These are phyloP conservation scores for Pyrus bretschneideri DNA, from an alignment of 306 rosid species.

Conservation along the genomic window DNA sequence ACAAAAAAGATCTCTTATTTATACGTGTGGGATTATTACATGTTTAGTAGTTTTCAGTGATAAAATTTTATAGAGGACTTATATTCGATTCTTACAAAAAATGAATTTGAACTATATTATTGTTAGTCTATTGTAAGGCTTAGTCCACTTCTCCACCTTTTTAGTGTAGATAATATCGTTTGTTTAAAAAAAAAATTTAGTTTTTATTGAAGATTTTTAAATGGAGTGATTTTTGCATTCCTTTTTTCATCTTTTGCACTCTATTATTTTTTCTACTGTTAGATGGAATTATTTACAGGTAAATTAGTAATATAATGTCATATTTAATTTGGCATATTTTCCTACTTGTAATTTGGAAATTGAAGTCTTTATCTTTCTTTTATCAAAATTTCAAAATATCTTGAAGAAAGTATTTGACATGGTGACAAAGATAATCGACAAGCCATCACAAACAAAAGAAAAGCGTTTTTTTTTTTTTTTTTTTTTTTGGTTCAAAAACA, in stretches of 20 bases:
- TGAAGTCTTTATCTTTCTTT: background rate
- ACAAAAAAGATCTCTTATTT: too few species aligned
- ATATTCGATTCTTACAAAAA: too few species aligned
- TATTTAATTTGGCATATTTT: background rate
- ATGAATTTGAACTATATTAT: too few species aligned
- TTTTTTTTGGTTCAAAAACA: too few species aligned
- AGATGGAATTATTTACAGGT: background rate
- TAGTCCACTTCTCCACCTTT: rapidly evolving
- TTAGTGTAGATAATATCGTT: too few species aligned
- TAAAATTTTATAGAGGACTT: too few species aligned
- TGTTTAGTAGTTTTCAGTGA: too few species aligned
- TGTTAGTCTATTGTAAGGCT: too few species aligned
- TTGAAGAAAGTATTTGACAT: background rate
- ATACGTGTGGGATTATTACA: background rate
- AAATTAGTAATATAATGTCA: background rate
- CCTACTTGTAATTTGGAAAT: background rate
- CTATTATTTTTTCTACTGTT: background rate
- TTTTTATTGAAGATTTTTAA: too few species aligned
- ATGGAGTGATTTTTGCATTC: too few species aligned
- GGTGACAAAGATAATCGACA: background rate
- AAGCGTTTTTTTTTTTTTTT: background rate
- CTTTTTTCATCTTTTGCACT: background rate
- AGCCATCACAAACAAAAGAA: background rate
- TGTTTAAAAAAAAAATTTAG: too few species aligned
- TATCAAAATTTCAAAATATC: background rate